Base-by-base conservation (phyloP, 345 rosid species). In the Raphanus raphanistrum region DNA sequence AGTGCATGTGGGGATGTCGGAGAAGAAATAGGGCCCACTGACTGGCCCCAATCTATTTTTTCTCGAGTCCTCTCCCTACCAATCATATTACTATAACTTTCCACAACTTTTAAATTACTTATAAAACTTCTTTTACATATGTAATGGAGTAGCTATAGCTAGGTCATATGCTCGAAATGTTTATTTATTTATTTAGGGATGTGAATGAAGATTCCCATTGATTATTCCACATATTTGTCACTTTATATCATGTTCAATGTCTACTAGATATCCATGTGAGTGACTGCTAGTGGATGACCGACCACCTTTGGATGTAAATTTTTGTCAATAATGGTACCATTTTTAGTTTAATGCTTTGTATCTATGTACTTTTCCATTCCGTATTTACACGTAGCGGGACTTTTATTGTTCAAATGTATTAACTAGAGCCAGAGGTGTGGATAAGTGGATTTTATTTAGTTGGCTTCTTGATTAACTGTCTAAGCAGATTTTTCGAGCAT, bases 1-100 rank as follows among this genome's bases (percentile, higher is more conserved):
- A 41, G 35, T 63, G 73, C 81, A 72, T 72, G 76, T 78, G 81
- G 76, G 76, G 72, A 78, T 78, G 81, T 78, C 66, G 63, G 77
- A 28, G 16, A 4, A 21, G 2, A 52, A 71, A 64, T n/a, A 57
- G 76, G 76, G 4, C 52, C 75, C 57, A 58, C 60, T 32, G 17
- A 7, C 16, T 48, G n/a, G 2, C 13, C 61, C 45, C 58, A 35
- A 52, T 3, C n/a, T 25, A 21, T 21, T 66, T 25, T 58, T 43
- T 16, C 33, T 58, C 66, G 11, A 55, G 63, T 78, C 68, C 57
- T 78, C 73, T 72, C 81, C 72, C 68, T 78, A 78, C 76, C 81
- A 71, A 78, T 66, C 73, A 78, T 43, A 12, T 32, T 78, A 21
- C 21, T 72, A 66, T 70, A 63, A 71, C 80, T 71, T 77, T 77